These are phyloP conservation scores for Exutisphaerella laricina DNA, from an alignment of 2,329 filamentous ascomycete genomes.

Conservation along the genomic window DNA sequence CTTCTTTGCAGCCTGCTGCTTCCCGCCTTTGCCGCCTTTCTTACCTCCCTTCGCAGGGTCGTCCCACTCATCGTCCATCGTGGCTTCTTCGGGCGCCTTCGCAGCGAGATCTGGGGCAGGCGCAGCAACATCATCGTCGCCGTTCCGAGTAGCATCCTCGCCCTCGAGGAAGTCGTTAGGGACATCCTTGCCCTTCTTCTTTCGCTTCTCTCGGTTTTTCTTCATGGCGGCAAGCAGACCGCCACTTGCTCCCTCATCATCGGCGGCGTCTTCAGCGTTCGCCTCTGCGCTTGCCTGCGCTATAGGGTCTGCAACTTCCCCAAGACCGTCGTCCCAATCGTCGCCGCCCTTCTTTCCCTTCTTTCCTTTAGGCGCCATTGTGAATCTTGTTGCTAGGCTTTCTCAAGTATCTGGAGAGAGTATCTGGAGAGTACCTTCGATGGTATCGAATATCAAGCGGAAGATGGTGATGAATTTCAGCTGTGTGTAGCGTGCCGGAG, in stretches of 20 bases:
- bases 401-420: neutral
- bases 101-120: constrained; percentile 43
- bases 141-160: constrained; percentile 50
- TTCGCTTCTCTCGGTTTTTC: constrained; percentile 65
- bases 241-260: constrained; percentile 46
- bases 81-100: constrained; percentile 76
- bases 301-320: constrained; percentile 65
- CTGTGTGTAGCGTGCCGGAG: constrained; percentile 24
- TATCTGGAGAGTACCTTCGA: neutral
- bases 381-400: neutral
- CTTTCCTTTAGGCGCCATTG: constrained; percentile 94
- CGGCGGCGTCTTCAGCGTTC: constrained; percentile 44
- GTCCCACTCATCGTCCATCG: constrained; percentile 56
- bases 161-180: constrained; percentile 67
- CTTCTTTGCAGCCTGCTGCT: constrained; percentile 41
- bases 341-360: constrained; percentile 73
- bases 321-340: constrained; percentile 92
- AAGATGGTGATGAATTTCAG: constrained; percentile 18
- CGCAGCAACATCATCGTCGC: constrained; percentile 38
- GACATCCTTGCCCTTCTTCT: constrained; percentile 74
- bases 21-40: constrained; percentile 26
- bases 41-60: constrained; percentile 64
- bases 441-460: neutral
- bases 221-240: constrained; percentile 46
- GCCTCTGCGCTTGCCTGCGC: constrained; percentile 45